A percentile compares a stretch with the other conserved stretches of the same genome.
These are phyloP conservation scores for Penicillium glabrum DNA, from an alignment of 2,329 filamentous ascomycete species.

Conservation along the genomic window DNA sequence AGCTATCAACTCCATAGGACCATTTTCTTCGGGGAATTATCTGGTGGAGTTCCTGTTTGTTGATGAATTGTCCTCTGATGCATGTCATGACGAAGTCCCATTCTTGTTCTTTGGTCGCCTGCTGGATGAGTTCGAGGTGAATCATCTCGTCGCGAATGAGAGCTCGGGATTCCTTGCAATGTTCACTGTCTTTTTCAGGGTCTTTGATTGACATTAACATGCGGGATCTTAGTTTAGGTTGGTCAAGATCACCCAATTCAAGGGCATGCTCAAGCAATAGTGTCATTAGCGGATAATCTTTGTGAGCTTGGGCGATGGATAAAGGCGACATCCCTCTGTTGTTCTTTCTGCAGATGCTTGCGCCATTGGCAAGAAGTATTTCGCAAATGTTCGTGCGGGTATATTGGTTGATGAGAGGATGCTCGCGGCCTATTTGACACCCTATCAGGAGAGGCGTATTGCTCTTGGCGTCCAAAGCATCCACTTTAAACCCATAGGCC, in stretches of 20 bases:
- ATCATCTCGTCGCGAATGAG: slow-evolving; percentile 3
- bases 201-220: slow-evolving; percentile 2
- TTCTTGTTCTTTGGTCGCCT: slow-evolving; percentile 2
- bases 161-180: neutral
- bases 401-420: neutral
- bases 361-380: slow-evolving; percentile 3
- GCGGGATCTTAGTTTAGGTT: neutral
- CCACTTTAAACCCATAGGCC: neutral
- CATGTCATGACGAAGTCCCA: slow-evolving; percentile 12
- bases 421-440: slow-evolving; percentile 1
- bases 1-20: neutral
- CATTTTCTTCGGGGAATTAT: neutral
- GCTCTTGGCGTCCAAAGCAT: neutral
- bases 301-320: neutral
- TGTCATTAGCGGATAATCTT: slow-evolving; percentile 9
- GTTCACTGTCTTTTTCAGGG: neutral
- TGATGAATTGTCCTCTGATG: slow-evolving; percentile 4
- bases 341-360: neutral
- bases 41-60: neutral
- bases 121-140: neutral
- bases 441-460: slow-evolving; percentile 6
- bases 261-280: slow-evolving; percentile 6
- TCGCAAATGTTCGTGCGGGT: slow-evolving; percentile 4
- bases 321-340: neutral
- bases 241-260: neutral